These are phyloP conservation scores for Umbelopsis sp. DNA, from an alignment of 192 early-diverging fungal species.

Conservation along the genomic window DNA sequence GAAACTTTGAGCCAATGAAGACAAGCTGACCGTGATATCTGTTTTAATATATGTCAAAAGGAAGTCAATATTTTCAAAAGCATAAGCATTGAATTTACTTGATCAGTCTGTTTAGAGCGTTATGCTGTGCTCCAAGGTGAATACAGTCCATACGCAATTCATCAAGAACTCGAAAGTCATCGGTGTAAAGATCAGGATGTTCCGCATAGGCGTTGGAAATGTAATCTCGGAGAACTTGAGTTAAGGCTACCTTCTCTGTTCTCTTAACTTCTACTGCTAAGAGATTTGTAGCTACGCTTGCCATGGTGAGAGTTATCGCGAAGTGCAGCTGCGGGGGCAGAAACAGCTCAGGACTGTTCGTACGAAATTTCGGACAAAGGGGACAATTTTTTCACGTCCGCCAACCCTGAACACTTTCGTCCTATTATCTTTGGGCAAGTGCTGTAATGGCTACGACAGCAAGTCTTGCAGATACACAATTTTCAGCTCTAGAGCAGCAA, in stretches of 20 bases:
- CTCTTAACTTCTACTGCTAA: conserved; percentile 57
- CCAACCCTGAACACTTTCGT: background rate
- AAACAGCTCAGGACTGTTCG: background rate
- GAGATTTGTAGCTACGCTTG: conserved; percentile 46
- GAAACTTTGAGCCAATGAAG: conserved; percentile 84
- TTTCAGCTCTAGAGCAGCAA: background rate
- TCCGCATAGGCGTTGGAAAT: conserved; percentile 83
- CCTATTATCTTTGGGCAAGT: background rate
- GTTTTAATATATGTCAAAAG: background rate
- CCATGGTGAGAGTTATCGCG: background rate
- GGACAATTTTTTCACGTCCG: background rate
- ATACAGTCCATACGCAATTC: conserved; percentile 72
- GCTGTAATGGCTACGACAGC: conserved; percentile 6
- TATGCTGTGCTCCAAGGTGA: conserved; percentile 61
- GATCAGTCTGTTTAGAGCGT: conserved; percentile 64
- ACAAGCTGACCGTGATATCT: conserved; percentile 89
- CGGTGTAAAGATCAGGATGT: conserved; percentile 81
- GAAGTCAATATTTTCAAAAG: background rate
- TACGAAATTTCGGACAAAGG: background rate
- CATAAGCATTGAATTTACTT: conserved; percentile 44
- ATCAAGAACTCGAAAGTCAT: conserved; percentile 84
- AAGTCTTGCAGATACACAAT: background rate
- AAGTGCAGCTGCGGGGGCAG: background rate
- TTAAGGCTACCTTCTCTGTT: conserved; percentile 61
- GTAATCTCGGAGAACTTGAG: conserved; percentile 61